Percentiles rank a stretch among this genome's conserved stretches.
Conservation (phyloP, 192 early-diverging fungal species). For the Coemansia sp. region DNA sequence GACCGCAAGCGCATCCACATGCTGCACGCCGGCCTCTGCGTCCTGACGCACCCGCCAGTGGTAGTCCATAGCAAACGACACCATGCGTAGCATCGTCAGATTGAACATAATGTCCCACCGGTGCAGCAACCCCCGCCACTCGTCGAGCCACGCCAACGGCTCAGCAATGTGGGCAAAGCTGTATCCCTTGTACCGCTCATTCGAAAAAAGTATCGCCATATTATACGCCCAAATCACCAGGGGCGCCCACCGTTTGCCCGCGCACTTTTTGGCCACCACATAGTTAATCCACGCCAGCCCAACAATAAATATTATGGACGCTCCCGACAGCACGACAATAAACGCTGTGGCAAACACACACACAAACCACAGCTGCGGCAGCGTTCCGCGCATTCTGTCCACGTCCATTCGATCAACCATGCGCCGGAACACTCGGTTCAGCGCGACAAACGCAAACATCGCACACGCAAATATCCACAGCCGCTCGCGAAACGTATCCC, state of each 20-base stretch:
- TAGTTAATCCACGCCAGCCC: constrained; percentile 67
- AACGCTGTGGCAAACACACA: constrained; percentile 63
- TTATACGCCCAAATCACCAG: constrained; percentile 80
- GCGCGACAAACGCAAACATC: constrained; percentile 33
- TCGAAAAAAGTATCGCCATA: constrained; percentile 75
- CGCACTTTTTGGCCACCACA: constrained; percentile 57
- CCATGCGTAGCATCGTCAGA: constrained; percentile 81
- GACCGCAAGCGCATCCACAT: constrained; percentile 15
- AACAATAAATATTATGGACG: constrained; percentile 75
- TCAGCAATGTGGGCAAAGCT: constrained; percentile 57
- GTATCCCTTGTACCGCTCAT: constrained; percentile 76
- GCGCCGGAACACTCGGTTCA: constrained; percentile 23
- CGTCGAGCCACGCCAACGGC: constrained; percentile 68
- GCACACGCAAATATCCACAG: constrained; percentile 48
- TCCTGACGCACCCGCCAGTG: constrained; percentile 72
- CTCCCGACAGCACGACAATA: constrained; percentile 68
- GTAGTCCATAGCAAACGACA: constrained; percentile 93
- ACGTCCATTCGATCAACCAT: background rate
- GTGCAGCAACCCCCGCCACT: constrained; percentile 64
- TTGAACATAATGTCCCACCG: constrained; percentile 93
- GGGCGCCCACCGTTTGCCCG: constrained; percentile 60
- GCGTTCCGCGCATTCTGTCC: background rate
- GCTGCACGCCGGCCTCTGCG: constrained; percentile 16
- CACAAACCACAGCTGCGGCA: constrained; percentile 59
- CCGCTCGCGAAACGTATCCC: constrained; percentile 53